Conservation (phyloP, 345 rosid genomes). For the Rhodamnia argentea region DNA sequence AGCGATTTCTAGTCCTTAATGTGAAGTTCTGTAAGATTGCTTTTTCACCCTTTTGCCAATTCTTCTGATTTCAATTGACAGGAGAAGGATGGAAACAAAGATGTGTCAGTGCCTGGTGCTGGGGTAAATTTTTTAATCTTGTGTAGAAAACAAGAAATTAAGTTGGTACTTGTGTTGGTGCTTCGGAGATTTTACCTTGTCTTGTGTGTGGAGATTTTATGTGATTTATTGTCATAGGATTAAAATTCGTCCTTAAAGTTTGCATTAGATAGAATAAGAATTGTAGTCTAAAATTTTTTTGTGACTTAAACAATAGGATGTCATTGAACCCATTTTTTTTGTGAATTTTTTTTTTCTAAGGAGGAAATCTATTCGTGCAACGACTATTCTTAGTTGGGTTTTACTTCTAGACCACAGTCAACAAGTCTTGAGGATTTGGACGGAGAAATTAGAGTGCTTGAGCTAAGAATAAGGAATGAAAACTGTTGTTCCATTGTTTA, state of each 20-base stretch:
- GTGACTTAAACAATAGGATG: background rate
- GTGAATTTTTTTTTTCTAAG: background rate
- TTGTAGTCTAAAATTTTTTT: background rate
- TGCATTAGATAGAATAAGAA: background rate
- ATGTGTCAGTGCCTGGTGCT: conserved; percentile 83
- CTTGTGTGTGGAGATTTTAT: background rate
- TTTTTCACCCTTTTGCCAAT: background rate
- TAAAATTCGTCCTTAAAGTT: background rate
- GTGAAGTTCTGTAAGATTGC: background rate
- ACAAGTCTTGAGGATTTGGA: background rate
- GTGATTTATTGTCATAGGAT: background rate
- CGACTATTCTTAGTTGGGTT: background rate
- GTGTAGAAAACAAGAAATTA: background rate
- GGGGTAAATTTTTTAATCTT: conserved; percentile 55
- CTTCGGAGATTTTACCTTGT: background rate
- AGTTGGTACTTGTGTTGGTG: background rate
- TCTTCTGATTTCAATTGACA: conserved; percentile 18
- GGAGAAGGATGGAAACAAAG: conserved; percentile 69
- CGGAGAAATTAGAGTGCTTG: background rate
- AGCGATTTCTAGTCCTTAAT: background rate
- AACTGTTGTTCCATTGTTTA: background rate
- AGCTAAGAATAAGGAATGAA: background rate
- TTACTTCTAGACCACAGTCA: background rate
- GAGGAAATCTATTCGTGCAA: background rate
- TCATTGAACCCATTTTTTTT: background rate